Percentiles rank a stretch among this genome's conserved stretches.
phyloP scores from a whole-genome alignment of 306 rosid species.

The Quercus mongolica region DNA sequence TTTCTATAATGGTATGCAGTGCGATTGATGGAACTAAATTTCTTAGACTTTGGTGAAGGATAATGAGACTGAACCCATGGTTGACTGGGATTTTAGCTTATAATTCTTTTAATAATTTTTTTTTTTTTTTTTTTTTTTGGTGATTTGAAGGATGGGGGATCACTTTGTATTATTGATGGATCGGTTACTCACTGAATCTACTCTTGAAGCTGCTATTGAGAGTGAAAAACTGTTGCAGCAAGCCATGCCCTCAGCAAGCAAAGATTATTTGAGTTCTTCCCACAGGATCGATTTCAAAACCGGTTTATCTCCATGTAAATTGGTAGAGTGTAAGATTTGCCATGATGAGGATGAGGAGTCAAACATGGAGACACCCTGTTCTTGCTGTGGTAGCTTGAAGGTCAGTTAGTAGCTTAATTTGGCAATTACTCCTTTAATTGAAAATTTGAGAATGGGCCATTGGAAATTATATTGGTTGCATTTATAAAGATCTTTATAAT shows the following conservation, averaged over 20 bases:
- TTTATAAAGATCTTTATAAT: background rate
- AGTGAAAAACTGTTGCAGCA: slow-evolving; percentile 27
- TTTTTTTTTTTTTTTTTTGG: background rate
- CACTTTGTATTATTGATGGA: slow-evolving; percentile 39
- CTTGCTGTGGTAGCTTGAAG: slow-evolving; percentile 90
- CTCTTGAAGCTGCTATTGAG: slow-evolving; percentile 34
- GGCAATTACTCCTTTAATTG: slow-evolving; percentile 1
- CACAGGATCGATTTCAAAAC: slow-evolving; percentile 32
- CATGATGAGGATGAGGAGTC: slow-evolving; percentile 73
- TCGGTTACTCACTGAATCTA: slow-evolving; percentile 36
- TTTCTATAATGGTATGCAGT: background rate
- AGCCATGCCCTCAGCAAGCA: slow-evolving; percentile 25
- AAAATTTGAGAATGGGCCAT: background rate
- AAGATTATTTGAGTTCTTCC: slow-evolving; percentile 33
- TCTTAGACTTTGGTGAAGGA: background rate
- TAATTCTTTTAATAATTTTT: background rate
- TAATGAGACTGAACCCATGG: background rate
- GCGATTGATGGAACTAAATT: background rate
- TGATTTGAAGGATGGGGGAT: slow-evolving; percentile 37
- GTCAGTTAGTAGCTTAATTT: slow-evolving; percentile 25
- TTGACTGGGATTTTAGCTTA: background rate
- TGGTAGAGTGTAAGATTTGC: slow-evolving; percentile 74
- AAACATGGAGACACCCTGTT: slow-evolving; percentile 87
- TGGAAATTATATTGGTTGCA: background rate
- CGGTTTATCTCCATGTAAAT: slow-evolving; percentile 28